Evolutionary conservation across 2,329 filamentous ascomycete species (phyloP), one percentile per base, ranked within the genome.

Genomic region (Colletotrichum spaethianum): DNA sequence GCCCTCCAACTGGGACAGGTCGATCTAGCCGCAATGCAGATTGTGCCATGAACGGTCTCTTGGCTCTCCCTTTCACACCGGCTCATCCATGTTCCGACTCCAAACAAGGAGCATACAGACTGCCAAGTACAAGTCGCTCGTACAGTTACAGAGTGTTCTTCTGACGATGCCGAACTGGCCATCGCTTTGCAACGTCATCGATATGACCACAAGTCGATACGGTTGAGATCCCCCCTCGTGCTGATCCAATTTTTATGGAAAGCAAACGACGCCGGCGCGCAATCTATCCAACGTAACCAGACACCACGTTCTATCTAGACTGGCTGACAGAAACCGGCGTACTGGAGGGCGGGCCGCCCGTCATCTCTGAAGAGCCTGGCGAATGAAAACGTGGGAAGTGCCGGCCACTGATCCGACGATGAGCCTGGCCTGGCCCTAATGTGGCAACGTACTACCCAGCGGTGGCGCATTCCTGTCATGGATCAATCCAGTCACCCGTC

Each of bases 391-490:
- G 5, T 5, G 28, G 16, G 31, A 53, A 18, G 28, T 20, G 23
- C 23, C 44, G 26, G 38, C 23, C 16, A 23, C 26, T 46, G 53
- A 7, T 28, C 23, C 1, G 26, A 28, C 28, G 12, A 50, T 2
- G 3, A 6, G 16, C 5, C 14, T 28, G 8, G 7, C 1, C 4
- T 8, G 18, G 26, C 8, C 14, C 40, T 23, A n/a, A 52, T 33
- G 26, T 42, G 44, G 23, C 42, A 42, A 40, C n/a, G 3, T 26
- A 14, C 31, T 28, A 36, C 48, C 23, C 36, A 20, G 52, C 26
- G 61, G 40, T 57, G 50, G 33, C 60, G 33, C 52, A 59, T 64
- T 64, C 33, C 40, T 50, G 52, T 36, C 42, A 33, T 38, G 42
- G 23, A 59, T 52, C 33, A 33, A 36, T 50, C 40, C n/a, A 42